phyloP scores from a whole-genome alignment of 805 yeast genomes.

The Kuraishia cidri region DNA sequence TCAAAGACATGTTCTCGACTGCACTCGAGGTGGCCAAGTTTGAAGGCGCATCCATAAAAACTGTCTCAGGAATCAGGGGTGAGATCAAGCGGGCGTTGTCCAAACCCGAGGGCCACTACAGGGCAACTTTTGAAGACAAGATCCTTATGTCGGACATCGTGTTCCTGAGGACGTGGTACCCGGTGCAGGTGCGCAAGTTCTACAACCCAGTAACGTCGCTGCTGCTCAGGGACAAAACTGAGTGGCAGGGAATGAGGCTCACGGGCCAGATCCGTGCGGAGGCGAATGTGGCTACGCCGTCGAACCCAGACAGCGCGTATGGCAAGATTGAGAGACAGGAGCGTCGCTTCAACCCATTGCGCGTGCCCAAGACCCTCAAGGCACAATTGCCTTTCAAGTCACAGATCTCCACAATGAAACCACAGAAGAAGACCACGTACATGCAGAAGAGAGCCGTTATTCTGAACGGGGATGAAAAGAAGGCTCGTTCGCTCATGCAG shows the following conservation, averaged over 20 bases:
- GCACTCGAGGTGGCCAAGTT: slow-evolving; percentile 94
- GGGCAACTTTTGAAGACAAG: slow-evolving; percentile 97
- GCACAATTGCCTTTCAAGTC: slow-evolving; percentile 83
- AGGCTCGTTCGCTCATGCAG: slow-evolving; percentile 82
- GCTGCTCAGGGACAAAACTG: slow-evolving; percentile 62
- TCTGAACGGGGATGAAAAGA: slow-evolving; percentile 85
- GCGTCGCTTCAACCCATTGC: slow-evolving; percentile 79
- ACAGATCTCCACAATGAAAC: slow-evolving; percentile 82
- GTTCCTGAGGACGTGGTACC: slow-evolving; percentile 93
- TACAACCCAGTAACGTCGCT: slow-evolving; percentile 95
- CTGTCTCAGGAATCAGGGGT: slow-evolving; percentile 96
- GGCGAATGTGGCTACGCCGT: slow-evolving; percentile 54
- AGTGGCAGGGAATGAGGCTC: slow-evolving; percentile 95
- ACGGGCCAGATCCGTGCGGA: slow-evolving; percentile 92
- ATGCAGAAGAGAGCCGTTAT: slow-evolving; percentile 90
- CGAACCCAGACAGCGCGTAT: slow-evolving; percentile 38
- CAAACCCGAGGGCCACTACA: slow-evolving; percentile 89
- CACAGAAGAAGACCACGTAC: slow-evolving; percentile 77
- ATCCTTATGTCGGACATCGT: slow-evolving; percentile 84
- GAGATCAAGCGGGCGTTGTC: slow-evolving; percentile 93
- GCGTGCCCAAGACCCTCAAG: slow-evolving; percentile 75
- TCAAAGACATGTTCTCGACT: slow-evolving; percentile 92
- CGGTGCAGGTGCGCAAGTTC: slow-evolving; percentile 81
- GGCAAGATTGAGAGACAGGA: slow-evolving; percentile 75
- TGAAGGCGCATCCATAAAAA: slow-evolving; percentile 95